Evolutionary conservation across 78 protist species (phyloP), one percentile per base, ranked within the genome.

Genomic region (Dictyostelium intermedium): DNA sequence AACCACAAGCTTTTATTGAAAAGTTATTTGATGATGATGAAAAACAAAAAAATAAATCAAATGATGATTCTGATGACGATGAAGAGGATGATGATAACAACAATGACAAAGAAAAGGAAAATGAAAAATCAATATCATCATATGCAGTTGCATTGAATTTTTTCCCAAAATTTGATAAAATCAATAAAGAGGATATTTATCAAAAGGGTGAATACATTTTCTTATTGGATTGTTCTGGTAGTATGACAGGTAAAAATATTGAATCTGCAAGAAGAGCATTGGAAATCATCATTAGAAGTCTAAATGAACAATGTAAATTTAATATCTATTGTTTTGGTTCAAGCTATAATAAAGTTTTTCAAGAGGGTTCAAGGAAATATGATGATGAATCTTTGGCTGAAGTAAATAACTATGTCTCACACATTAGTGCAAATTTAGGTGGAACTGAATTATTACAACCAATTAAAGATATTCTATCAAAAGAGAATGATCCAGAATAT

Each of bases 401-500:
- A 0, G 95, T 87, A 5, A 14, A 6, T 47, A 9, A 0, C 0
- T 80, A 34, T 34, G 69, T 86, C 32, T 1, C 30, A 2, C 32
- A 32, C 1, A 80, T 69, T n/a, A 37, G 43, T 72, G 96, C 96
- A 41, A 72, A 92, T 56, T 34, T 92, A n/a, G 96, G 96, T 45
- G 96, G 96, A 10, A 92, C 96, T 32, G 87, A 69, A 25, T 60
- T 92, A 18, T 77, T 53, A 23, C 61, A 78, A 60, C 96, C 96
- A 47, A n/a, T 92, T 13, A 70, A 41, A 61, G 81, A 76, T 37
- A 84, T 92, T 11, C 32, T 92, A 20, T 66, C 74, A 66, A 16
- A n/a, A 25, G n/a, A n/a, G 0, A 69, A 18, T 32, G 87, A 81
- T 37, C 73, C 82, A 41, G 81, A 80, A 7, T 82, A 86, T 73